Conservation (phyloP, 164 flowering plant genomes). For the Vitis amurensis region DNA sequence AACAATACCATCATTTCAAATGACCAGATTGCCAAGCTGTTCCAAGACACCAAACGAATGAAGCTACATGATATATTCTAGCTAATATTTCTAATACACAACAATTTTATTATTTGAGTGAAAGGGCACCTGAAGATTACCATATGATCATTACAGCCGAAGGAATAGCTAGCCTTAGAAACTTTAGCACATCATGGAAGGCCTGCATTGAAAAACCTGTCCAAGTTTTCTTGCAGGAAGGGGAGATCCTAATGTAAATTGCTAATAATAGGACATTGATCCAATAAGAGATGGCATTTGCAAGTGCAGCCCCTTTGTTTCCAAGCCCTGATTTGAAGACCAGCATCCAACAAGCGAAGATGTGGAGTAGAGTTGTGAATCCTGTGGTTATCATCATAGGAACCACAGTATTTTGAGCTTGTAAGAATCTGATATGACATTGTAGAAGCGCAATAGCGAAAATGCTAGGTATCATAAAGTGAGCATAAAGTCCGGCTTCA, state of each 20-base stretch:
- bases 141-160: constrained; percentile 47
- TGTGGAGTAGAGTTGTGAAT: constrained; percentile 19
- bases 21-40: constrained; percentile 44
- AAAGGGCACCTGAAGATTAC: constrained; percentile 14
- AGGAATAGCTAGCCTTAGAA: constrained; percentile 37
- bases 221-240: constrained; percentile 32
- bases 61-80: no score
- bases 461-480: constrained; percentile 23
- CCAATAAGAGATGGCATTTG: constrained; percentile 28
- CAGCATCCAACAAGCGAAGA: constrained; percentile 24
- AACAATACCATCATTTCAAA: constrained; percentile 36
- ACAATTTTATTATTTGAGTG: no score
- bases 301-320: constrained; percentile 30
- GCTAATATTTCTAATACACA: no score
- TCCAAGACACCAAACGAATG: neutral
- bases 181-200: constrained; percentile 17
- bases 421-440: constrained; percentile 25
- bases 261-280: constrained; percentile 16
- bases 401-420: constrained; percentile 26
- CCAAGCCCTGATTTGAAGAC: constrained; percentile 28
- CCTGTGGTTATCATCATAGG: constrained; percentile 29
- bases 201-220: constrained; percentile 33
- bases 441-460: constrained; percentile 24
- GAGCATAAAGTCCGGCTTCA: constrained; percentile 23
- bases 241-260: constrained; percentile 18